Conservation (phyloP, 495 filamentous ascomycete genomes). For the Penicillium dipodomyicola region DNA sequence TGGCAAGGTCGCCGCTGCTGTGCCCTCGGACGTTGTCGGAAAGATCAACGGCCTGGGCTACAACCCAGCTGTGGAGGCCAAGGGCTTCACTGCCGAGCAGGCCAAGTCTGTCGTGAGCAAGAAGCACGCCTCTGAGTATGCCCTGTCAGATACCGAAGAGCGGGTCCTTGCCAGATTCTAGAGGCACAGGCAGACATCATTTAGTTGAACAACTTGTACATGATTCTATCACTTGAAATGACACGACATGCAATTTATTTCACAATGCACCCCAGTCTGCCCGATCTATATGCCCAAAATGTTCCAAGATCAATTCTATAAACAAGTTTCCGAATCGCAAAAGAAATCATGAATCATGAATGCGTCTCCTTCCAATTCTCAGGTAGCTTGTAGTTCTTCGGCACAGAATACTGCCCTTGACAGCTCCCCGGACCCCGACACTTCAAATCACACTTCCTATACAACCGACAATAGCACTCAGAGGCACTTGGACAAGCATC, state of each 20-base stretch:
- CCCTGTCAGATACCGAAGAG: conserved; percentile 67
- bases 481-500: conserved; percentile 38
- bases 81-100: conserved; percentile 77
- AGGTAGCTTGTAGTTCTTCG: conserved; percentile 36
- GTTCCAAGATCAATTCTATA: conserved; percentile 8
- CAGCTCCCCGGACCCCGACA: conserved; percentile 33
- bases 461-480: conserved; percentile 47
- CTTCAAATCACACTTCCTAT: conserved; percentile 38
- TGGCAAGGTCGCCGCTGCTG: conserved; percentile 55
- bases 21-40: conserved; percentile 58
- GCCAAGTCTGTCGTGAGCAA: conserved; percentile 68
- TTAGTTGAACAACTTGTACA: conserved; percentile 16
- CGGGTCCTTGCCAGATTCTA: conserved; percentile 66
- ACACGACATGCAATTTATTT: conserved; percentile 13
- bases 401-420: conserved; percentile 37
- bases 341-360: conserved; percentile 16
- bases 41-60: conserved; percentile 72
- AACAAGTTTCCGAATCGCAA: background rate
- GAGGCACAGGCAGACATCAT: background rate
- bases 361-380: conserved; percentile 35
- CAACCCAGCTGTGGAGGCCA: conserved; percentile 88
- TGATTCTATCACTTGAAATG: conserved; percentile 13
- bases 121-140: conserved; percentile 66
- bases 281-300: conserved; percentile 7
- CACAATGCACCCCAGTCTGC: background rate